Base-by-base conservation (phyloP, 2,329 filamentous ascomycete genomes). In the Xylariaceae sp. region DNA sequence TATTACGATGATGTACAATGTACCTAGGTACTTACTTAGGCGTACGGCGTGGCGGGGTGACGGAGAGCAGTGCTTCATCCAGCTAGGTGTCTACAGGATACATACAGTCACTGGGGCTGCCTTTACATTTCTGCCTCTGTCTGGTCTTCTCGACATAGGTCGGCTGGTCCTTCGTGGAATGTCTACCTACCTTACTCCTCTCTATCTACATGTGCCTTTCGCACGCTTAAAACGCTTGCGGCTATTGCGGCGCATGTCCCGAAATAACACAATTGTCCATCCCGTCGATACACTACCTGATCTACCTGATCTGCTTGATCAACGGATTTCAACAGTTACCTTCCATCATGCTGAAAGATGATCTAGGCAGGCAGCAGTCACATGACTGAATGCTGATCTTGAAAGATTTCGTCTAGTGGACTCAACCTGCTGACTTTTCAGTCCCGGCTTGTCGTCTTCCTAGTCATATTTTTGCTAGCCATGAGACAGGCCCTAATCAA, bases 221-320 rank as follows among this genome's bases (percentile, higher is more conserved):
- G 37, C 37, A 29, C 26, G 15, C 26, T 19, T 21, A 41, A 46
- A 55, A 21, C 29, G 26, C 22, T 36, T 32, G 37, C 54, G 46
- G 52, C 47, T 49, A 46, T 44, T 45, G 49, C 39, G 53, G 49
- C 46, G 42, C 18, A 29, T 53, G 39, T 47, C 47, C 53, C 53
- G 49, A 54, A 47, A 53, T 41, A 50, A 16, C 41, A 47, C 39
- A 22, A 32, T 29, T 40, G 47, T 46, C 51, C 48, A 57, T 47
- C 46, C 47, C 47, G 54, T 56, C 55, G 51, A 58, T 60, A 48
- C 46, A 49, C 29, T 54, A 34, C 21, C n/a, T 19, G 22, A 29
- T 43, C 13, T 43, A 19, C 41, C 29, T 9, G 32, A 21, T 42
- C 47, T 49, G 42, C 47, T 48, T 56, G 55, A 60, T 56, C 51